phyloP scores from a whole-genome alignment of 2,329 filamentous ascomycete genomes.

The Fusarium palustre region DNA sequence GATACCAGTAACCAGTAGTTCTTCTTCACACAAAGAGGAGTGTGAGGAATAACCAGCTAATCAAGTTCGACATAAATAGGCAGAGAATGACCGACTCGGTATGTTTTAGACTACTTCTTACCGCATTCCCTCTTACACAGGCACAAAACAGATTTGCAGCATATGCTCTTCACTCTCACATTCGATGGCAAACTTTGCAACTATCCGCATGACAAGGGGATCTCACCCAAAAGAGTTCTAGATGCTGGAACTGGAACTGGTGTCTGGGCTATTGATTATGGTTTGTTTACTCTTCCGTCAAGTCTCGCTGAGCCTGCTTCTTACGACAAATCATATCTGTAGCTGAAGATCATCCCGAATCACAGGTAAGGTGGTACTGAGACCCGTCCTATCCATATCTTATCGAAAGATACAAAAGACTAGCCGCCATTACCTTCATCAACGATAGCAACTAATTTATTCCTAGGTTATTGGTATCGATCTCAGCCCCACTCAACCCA shows the following conservation, averaged over 20 bases:
- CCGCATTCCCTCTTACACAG: slow-evolving; percentile 19
- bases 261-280: slow-evolving; percentile 59
- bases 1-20: background rate
- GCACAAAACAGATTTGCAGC: slow-evolving; percentile 50
- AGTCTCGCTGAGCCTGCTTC: rapidly evolving
- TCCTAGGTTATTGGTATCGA: slow-evolving; percentile 54
- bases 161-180: slow-evolving; percentile 51
- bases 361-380: slow-evolving; percentile 33
- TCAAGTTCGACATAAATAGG: background rate
- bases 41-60: background rate
- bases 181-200: slow-evolving; percentile 48
- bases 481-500: slow-evolving; percentile 56
- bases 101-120: background rate
- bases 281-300: background rate
- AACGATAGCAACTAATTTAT: background rate
- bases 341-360: slow-evolving; percentile 49
- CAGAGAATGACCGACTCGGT: slow-evolving; percentile 2
- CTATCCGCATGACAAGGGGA: slow-evolving; percentile 42
- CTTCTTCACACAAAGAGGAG: rapidly evolving
- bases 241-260: slow-evolving; percentile 64
- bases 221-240: slow-evolving; percentile 49
- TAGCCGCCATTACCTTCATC: rapidly evolving
- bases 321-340: rapidly evolving
- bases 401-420: too few relatives aligned
- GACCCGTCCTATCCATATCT: background rate